Conservation (phyloP, 78 protist species). For the Guillardia theta region DNA sequence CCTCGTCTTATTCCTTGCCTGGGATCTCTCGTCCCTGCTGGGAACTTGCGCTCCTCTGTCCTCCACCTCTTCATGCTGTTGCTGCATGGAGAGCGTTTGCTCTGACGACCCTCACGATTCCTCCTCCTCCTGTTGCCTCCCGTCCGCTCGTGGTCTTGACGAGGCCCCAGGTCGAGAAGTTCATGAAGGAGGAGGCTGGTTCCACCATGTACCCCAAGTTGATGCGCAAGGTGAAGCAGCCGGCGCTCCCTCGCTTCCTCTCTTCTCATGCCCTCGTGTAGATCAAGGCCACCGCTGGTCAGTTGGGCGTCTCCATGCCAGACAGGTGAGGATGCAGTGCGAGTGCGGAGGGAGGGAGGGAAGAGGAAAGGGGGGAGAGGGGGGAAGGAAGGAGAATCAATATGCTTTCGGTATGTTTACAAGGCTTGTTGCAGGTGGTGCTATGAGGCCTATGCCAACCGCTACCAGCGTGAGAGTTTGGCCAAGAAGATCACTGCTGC, state of each 20-base stretch:
- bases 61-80: no score
- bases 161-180: background rate
- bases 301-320: background rate
- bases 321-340: background rate
- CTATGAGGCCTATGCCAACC: background rate
- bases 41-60: no score
- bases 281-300: background rate
- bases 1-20: background rate
- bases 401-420: no score
- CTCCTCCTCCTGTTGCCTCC: no score
- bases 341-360: no score
- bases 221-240: background rate
- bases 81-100: no score
- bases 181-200: constrained; percentile 29
- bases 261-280: background rate
- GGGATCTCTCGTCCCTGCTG: background rate
- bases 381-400: no score
- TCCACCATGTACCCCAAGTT: background rate
- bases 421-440: background rate
- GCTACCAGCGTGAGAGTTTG: background rate
- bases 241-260: background rate
- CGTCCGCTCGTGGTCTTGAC: no score
- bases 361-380: no score
- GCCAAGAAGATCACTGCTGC: constrained; percentile 8
- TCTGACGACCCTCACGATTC: no score